These are phyloP conservation scores for Fusarium decemcellulare DNA, from an alignment of 2,329 filamentous ascomycete genomes.

Conservation along the genomic window DNA sequence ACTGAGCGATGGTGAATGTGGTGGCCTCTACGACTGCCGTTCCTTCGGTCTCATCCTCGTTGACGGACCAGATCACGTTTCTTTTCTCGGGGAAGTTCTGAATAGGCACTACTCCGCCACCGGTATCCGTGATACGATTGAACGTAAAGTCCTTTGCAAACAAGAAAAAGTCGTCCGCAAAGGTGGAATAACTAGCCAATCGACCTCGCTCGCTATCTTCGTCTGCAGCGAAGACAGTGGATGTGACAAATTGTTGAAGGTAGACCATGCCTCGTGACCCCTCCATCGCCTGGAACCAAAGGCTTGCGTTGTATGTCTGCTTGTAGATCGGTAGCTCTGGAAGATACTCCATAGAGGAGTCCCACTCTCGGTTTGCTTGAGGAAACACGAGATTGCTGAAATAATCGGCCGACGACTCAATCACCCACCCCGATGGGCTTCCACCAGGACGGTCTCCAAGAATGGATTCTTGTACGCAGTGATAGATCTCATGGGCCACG, in stretches of 20 bases:
- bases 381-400: slow-evolving; percentile 22
- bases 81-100: not conserved
- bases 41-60: slow-evolving; percentile 14
- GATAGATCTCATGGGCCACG: slow-evolving; percentile 19
- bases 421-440: not conserved
- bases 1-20: slow-evolving; percentile 12
- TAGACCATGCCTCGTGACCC: slow-evolving; percentile 3
- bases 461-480: slow-evolving; percentile 7
- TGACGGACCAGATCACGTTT: slow-evolving; percentile 8
- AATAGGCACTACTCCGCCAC: not conserved
- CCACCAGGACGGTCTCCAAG: not conserved
- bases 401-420: slow-evolving; percentile 16
- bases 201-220: slow-evolving; percentile 1
- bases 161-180: slow-evolving; percentile 14
- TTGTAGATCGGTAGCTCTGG: slow-evolving; percentile 10
- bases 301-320: slow-evolving; percentile 1
- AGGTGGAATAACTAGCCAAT: not conserved
- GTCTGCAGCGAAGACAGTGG: slow-evolving; percentile 1
- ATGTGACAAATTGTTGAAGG: slow-evolving; percentile 16
- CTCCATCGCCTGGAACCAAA: slow-evolving; percentile 20
- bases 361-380: slow-evolving; percentile 5
- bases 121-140: slow-evolving; percentile 10
- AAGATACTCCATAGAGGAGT: not conserved
- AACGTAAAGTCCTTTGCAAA: slow-evolving; percentile 11
- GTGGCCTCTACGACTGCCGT: not conserved